phyloP scores from a whole-genome alignment of 2,329 filamentous ascomycete genomes.

The Colletotrichum lentis region DNA sequence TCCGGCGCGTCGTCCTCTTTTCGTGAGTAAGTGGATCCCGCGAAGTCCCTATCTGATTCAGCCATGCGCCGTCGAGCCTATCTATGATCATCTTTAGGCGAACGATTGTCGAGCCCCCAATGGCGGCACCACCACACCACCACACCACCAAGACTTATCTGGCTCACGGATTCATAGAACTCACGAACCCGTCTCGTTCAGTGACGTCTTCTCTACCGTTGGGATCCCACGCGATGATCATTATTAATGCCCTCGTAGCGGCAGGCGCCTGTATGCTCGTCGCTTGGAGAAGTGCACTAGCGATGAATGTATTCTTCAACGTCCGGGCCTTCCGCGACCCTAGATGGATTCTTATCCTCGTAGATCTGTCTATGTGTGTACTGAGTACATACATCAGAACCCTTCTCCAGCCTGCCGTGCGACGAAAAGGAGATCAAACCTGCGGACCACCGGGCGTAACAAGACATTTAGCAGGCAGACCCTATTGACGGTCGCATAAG shows the following conservation, averaged over 20 bases:
- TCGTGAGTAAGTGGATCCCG: not conserved
- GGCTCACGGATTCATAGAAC: no score
- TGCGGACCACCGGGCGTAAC: not conserved
- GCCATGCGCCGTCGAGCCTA: not conserved
- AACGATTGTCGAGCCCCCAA: not conserved
- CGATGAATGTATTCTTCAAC: not conserved
- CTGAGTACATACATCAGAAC: not conserved
- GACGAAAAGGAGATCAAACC: not conserved
- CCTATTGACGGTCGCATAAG: not conserved
- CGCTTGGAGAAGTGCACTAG: not conserved
- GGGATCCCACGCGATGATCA: not conserved
- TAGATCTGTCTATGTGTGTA: not conserved
- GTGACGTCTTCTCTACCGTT: not conserved
- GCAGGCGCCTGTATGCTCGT: not conserved
- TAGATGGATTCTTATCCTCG: not conserved
- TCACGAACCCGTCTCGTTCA: no score
- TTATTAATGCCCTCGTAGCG: not conserved
- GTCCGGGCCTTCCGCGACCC: not conserved
- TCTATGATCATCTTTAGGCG: not conserved
- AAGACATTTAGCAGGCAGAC: not conserved
- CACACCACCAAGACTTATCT: no score
- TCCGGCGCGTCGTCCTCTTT: not conserved
- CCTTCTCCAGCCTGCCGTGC: not conserved
- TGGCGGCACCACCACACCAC: not conserved
- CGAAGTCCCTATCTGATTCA: not conserved